Percentiles rank a stretch among this genome's conserved stretches.
Conservation (phyloP, 176 grass and related monocot species). For the Saccharum spontaneum region DNA sequence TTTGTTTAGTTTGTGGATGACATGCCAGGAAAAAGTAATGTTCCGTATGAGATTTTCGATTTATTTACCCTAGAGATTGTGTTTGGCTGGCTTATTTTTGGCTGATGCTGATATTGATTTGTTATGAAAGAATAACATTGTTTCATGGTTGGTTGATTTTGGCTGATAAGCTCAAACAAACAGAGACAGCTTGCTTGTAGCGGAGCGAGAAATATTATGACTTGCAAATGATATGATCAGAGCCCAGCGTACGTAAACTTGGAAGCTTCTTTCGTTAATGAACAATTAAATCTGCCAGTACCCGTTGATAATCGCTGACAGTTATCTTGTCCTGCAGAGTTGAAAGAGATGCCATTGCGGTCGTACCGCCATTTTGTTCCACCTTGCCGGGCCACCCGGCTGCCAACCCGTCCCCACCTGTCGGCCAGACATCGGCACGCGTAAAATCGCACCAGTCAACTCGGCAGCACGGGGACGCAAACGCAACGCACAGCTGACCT, state of each 20-base stretch:
- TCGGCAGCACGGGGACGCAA: background rate
- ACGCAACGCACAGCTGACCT: background rate
- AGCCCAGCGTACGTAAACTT: background rate
- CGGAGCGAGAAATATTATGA: no score
- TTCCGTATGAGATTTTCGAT: background rate
- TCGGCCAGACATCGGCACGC: background rate
- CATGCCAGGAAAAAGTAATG: background rate
- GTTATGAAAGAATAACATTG: no score
- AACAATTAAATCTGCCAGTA: background rate
- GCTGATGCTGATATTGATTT: no score
- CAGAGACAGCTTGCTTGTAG: no score
- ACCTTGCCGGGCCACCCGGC: background rate
- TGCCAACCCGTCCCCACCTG: constrained; percentile 19
- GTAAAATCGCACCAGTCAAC: constrained; percentile 11
- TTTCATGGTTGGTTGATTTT: no score
- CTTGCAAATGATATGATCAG: no score
- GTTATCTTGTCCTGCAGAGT: background rate
- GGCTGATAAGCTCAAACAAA: no score
- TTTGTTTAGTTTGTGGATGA: background rate
- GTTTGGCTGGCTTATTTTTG: no score
- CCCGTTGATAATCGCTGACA: constrained; percentile 1
- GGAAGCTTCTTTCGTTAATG: background rate
- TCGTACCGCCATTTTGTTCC: background rate
- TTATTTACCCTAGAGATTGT: background rate
- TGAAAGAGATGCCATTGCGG: background rate